Conservation (phyloP, 1,284 basidiomycete species). For the Leccinum fallax region DNA sequence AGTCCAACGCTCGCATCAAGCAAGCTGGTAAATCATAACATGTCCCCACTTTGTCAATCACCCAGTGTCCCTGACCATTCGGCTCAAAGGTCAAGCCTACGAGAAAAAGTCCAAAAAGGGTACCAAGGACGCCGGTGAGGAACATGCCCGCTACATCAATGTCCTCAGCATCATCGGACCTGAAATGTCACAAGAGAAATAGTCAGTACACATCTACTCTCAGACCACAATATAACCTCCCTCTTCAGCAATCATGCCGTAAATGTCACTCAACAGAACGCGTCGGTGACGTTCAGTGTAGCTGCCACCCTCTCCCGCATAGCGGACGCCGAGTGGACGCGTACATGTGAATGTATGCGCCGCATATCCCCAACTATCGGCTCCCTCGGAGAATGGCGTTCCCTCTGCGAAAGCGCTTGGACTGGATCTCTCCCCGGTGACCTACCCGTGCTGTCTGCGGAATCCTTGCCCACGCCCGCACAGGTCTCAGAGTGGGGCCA, state of each 20-base stretch:
- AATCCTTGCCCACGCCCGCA: background rate
- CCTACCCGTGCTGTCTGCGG: slow-evolving; percentile 25
- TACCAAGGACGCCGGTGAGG: slow-evolving; percentile 65
- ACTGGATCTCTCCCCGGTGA: slow-evolving; percentile 54
- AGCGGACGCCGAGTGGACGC: slow-evolving; percentile 76
- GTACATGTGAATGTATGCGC: slow-evolving; percentile 69
- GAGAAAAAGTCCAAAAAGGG: slow-evolving; percentile 81
- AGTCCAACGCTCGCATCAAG: slow-evolving; percentile 72
- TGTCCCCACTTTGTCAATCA: background rate
- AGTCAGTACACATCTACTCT: slow-evolving; percentile 47
- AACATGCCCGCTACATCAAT: slow-evolving; percentile 76
- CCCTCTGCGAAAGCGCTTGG: slow-evolving; percentile 74
- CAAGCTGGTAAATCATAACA: slow-evolving; percentile 58
- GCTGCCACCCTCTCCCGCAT: slow-evolving; percentile 66
- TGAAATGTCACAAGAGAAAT: slow-evolving; percentile 77
- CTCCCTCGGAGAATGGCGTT: slow-evolving; percentile 24
- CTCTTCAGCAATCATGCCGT: slow-evolving; percentile 63
- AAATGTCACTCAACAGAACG: slow-evolving; percentile 62
- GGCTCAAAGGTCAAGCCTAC: slow-evolving; percentile 56
- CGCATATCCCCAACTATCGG: slow-evolving; percentile 54
- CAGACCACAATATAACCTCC: slow-evolving; percentile 5
- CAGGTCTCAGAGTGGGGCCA: slow-evolving; percentile 43
- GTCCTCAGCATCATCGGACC: slow-evolving; percentile 72
- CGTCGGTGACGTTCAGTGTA: slow-evolving; percentile 56
- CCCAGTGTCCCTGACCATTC: slow-evolving; percentile 8